Conservation (phyloP, 306 rosid genomes). For the Arachis stenosperma region DNA sequence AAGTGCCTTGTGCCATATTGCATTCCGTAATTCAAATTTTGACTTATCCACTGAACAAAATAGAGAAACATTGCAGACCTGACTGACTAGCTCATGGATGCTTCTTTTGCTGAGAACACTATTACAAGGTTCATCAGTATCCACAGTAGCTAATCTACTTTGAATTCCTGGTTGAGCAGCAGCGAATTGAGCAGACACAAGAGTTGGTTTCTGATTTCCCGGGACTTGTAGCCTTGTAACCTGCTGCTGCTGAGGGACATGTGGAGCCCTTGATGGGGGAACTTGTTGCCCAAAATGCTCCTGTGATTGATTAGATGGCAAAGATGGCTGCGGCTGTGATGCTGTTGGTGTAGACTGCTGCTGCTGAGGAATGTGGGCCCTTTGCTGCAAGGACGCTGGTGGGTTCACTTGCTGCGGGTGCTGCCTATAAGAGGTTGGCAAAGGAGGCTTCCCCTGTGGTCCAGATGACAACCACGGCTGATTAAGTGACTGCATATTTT, state of each 20-base stretch:
- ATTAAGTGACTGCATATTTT: conserved; percentile 63
- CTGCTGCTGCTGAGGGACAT: conserved; percentile 74
- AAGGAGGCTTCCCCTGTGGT: conserved; percentile 90
- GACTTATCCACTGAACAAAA: conserved; percentile 21
- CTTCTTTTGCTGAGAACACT: conserved; percentile 93
- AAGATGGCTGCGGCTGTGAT: conserved; percentile 59
- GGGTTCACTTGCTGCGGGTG: conserved; percentile 78
- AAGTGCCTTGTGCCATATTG: conserved; percentile 17
- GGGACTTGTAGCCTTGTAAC: conserved; percentile 59
- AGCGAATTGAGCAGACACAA: conserved; percentile 57
- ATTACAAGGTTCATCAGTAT: conserved; percentile 67
- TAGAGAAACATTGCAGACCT: conserved; percentile 49
- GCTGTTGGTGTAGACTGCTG: conserved; percentile 53
- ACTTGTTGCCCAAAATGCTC: conserved; percentile 71
- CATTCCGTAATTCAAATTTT: neutral
- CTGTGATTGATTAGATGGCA: conserved; percentile 62
- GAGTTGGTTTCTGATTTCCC: conserved; percentile 68
- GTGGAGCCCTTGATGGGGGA: conserved; percentile 63
- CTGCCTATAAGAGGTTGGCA: conserved; percentile 81
- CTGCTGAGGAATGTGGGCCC: conserved; percentile 68
- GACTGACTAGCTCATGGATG: conserved; percentile 82
- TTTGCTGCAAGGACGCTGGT: conserved; percentile 63
- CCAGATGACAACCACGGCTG: conserved; percentile 95
- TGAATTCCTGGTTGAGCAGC: conserved; percentile 54
- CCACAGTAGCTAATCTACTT: conserved; percentile 54